A percentile compares a stretch with the other conserved stretches of the same genome.
Evolutionary conservation across 75 land plant species (phyloP).

Genomic region (Gnetum montanum): DNA sequence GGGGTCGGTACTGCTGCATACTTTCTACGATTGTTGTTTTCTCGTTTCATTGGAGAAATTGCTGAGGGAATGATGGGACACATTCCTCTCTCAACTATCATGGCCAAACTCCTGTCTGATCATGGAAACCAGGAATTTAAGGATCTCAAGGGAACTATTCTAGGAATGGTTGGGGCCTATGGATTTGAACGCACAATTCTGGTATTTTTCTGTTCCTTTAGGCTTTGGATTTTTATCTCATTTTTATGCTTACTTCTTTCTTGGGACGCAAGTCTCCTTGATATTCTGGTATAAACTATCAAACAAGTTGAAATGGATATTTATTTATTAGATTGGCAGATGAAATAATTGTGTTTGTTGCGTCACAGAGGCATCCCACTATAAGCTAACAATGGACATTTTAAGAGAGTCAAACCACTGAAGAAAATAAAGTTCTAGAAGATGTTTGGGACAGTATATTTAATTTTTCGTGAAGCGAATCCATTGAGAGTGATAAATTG

Average conservation of each 20-base stretch:
- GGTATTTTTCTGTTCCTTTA: slow-evolving; percentile 28
- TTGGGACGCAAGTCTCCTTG: not conserved
- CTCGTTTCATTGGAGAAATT: slow-evolving; percentile 71
- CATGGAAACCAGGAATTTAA: slow-evolving; percentile 88
- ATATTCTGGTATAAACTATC: not conserved
- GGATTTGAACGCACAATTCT: slow-evolving; percentile 88
- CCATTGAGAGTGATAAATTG: no score
- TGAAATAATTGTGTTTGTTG: not conserved
- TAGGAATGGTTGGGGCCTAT: slow-evolving; percentile 91
- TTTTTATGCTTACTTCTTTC: not conserved
- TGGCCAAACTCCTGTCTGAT: slow-evolving; percentile 80
- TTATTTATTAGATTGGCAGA: not conserved
- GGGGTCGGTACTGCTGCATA: slow-evolving; percentile 23
- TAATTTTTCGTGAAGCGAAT: no score
- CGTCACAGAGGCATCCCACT: no score
- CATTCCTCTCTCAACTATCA: slow-evolving; percentile 63
- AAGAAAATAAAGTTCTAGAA: no score
- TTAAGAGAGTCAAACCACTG: no score
- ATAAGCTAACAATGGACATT: no score
- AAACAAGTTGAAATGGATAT: not conserved
- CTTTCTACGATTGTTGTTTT: slow-evolving; percentile 49
- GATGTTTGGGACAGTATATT: no score
- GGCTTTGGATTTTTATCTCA: not conserved
- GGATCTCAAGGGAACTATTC: slow-evolving; percentile 80
- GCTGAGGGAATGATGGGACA: slow-evolving; percentile 93